Evolutionary conservation across 2,329 filamentous ascomycete genomes (phyloP).

Genomic region (Aspergillus pseudotamarii): DNA sequence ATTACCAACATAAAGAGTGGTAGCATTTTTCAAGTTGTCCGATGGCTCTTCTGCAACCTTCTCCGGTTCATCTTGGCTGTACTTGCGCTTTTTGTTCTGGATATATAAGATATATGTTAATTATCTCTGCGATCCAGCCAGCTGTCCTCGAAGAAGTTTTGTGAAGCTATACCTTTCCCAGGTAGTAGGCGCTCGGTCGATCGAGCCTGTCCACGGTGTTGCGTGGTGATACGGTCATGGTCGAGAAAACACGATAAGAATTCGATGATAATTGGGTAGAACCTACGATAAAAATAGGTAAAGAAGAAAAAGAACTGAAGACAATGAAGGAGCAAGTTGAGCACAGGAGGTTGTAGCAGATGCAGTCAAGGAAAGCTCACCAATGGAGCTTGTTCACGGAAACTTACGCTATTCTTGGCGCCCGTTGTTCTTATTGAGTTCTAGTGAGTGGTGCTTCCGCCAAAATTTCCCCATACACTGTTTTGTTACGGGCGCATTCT

Average conservation of each 20-base stretch:
- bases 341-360: conserved; percentile 19
- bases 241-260: not conserved
- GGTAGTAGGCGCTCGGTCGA: conserved; percentile 91
- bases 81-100: conserved; percentile 72
- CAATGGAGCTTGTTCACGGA: not conserved
- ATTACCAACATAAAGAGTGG: conserved; percentile 97
- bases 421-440: not conserved
- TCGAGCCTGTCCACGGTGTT: conserved; percentile 88
- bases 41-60: conserved; percentile 63
- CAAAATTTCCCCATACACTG: conserved; percentile 19
- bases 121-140: not conserved
- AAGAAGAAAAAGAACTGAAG: conserved; percentile 6
- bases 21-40: conserved; percentile 82
- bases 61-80: conserved; percentile 62
- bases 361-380: conserved; percentile 8
- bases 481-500: conserved; percentile 5
- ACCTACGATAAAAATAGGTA: not conserved
- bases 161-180: conserved; percentile 64
- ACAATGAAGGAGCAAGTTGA: conserved; percentile 10
- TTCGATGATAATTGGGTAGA: not conserved
- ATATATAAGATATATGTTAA: conserved; percentile 1
- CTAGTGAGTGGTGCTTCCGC: not conserved
- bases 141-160: too few species aligned
- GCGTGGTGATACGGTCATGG: conserved; percentile 32
- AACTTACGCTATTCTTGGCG: conserved; percentile 25